Evolutionary conservation across 2,329 filamentous ascomycete species (phyloP).

Genomic region (Ilyonectria robusta): DNA sequence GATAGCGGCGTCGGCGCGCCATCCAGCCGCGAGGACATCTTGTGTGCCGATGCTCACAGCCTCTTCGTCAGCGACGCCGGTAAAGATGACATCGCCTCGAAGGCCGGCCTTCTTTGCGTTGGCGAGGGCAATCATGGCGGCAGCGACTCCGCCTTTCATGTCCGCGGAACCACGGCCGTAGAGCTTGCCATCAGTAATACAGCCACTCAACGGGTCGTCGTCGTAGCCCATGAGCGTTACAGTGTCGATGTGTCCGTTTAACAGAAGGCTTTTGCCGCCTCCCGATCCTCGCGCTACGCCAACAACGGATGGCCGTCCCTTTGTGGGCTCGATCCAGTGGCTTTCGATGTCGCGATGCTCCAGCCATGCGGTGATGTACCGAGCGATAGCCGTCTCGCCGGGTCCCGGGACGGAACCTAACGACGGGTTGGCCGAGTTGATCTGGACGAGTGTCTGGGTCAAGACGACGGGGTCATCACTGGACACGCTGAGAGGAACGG

Average conservation of each 20-base stretch:
- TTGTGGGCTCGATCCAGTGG: conserved; percentile 62
- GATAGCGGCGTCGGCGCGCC: conserved; percentile 66
- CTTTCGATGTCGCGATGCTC: conserved; percentile 65
- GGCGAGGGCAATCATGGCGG: conserved; percentile 59
- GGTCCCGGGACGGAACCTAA: conserved; percentile 58
- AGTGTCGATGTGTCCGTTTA: conserved; percentile 69
- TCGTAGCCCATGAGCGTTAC: conserved; percentile 64
- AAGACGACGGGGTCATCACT: conserved; percentile 58
- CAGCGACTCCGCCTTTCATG: conserved; percentile 67
- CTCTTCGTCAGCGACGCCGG: conserved; percentile 69
- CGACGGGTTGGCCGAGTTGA: conserved; percentile 64
- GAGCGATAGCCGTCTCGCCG: conserved; percentile 62
- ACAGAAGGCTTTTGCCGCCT: conserved; percentile 63
- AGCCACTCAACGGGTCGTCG: conserved; percentile 60
- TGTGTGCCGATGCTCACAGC: conserved; percentile 65
- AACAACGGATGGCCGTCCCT: conserved; percentile 65
- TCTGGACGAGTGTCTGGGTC: conserved; percentile 61
- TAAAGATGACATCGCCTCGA: conserved; percentile 65
- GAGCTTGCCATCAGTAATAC: conserved; percentile 55
- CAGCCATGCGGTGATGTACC: conserved; percentile 65
- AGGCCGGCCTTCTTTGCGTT: conserved; percentile 55
- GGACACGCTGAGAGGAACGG: conserved; percentile 57
- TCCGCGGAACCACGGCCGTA: conserved; percentile 64
- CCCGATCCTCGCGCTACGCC: conserved; percentile 63
- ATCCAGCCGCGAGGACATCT: conserved; percentile 64